Percentiles rank a stretch among this genome's conserved stretches.
These are phyloP conservation scores for Phytophthora megakarya DNA, from an alignment of 352 stramenopile species.

Conservation along the genomic window DNA sequence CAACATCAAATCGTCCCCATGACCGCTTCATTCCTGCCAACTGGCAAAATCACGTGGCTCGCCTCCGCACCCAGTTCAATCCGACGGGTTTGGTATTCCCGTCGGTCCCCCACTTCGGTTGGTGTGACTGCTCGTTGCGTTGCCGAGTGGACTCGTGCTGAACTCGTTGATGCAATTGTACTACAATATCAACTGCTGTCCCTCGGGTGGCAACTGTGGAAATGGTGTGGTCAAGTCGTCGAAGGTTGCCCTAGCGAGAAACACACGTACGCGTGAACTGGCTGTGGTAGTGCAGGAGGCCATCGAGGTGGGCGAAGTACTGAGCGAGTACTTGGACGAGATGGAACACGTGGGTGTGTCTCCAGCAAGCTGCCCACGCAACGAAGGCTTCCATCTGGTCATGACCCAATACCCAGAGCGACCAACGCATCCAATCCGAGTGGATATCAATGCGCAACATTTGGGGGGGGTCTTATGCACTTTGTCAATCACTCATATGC, in stretches of 20 bases:
- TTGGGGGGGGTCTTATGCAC: neutral
- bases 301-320: neutral
- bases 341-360: neutral
- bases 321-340: conserved; percentile 13
- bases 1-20: too few species aligned
- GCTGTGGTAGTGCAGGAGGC: neutral
- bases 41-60: too few species aligned
- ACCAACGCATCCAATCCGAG: neutral
- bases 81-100: too few species aligned
- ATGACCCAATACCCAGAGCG: neutral
- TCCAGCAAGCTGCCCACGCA: neutral
- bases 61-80: too few species aligned
- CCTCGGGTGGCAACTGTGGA: conserved; percentile 2
- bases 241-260: neutral
- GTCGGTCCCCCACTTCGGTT: conserved; percentile 3
- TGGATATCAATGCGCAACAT: neutral
- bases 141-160: neutral
- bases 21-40: too few species aligned
- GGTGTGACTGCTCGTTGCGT: neutral
- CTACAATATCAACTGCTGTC: conserved; percentile 1
- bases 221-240: neutral
- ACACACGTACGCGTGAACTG: neutral
- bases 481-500: conserved; percentile 2
- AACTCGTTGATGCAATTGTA: conserved; percentile 12
- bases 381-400: conserved; percentile 1